Conservation (phyloP, 306 rosid species). For the Aeschynomene evenia region DNA sequence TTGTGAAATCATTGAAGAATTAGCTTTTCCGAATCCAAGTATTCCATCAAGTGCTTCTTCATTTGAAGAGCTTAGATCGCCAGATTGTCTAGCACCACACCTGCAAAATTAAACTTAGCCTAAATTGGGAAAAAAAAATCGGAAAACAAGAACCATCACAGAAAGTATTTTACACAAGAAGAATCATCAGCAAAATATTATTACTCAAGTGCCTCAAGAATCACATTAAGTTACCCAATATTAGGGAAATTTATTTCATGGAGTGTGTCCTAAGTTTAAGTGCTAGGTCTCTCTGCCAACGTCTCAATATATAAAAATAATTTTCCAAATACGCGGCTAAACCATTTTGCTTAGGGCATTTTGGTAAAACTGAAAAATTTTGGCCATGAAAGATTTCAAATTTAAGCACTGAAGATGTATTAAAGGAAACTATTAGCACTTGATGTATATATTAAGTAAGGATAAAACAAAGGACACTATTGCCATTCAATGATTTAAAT, state of each 20-base stretch:
- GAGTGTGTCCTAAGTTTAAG: background rate
- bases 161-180: slow-evolving; percentile 7
- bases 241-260: background rate
- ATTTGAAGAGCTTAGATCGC: slow-evolving; percentile 61
- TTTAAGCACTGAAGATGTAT: background rate
- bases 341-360: background rate
- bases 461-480: slow-evolving; percentile 11
- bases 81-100: slow-evolving; percentile 96
- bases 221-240: background rate
- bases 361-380: slow-evolving; percentile 16
- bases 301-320: background rate
- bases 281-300: background rate
- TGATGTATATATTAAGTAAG: background rate
- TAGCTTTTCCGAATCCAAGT: slow-evolving; percentile 97
- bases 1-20: slow-evolving; percentile 91
- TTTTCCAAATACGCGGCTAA: background rate
- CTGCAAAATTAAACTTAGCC: slow-evolving; percentile 45
- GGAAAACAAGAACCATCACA: slow-evolving; percentile 21
- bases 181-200: slow-evolving; percentile 9
- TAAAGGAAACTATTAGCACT: slow-evolving; percentile 5
- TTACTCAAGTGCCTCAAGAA: slow-evolving; percentile 14
- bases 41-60: slow-evolving; percentile 98
- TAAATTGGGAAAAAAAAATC: background rate
- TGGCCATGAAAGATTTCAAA: background rate
- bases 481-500: background rate